These are phyloP conservation scores for Posidonia australis DNA, from an alignment of 106 monocot genomes.

Conservation along the genomic window DNA sequence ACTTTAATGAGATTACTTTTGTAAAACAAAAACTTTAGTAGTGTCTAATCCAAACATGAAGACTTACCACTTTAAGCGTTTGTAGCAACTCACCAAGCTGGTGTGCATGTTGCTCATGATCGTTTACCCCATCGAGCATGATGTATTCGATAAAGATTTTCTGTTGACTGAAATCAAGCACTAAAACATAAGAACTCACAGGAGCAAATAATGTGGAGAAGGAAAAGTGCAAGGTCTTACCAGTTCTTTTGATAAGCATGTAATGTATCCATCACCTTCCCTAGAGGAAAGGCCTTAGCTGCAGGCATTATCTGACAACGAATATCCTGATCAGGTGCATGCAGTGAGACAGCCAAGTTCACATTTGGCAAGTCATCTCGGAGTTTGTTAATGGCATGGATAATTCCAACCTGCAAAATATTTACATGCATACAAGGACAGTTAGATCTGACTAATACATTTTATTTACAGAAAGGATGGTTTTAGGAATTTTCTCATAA, in stretches of 20 bases:
- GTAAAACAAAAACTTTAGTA: too few relatives aligned
- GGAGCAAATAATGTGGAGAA: neutral
- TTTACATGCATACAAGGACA: neutral
- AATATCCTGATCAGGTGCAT: constrained; percentile 92
- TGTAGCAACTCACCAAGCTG: constrained; percentile 80
- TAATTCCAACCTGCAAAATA: constrained; percentile 76
- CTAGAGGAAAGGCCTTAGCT: constrained; percentile 80
- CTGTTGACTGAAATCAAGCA: constrained; percentile 46
- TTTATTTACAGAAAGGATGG: too few relatives aligned
- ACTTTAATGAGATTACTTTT: too few relatives aligned
- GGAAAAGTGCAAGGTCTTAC: constrained; percentile 17
- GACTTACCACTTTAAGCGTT: constrained; percentile 63
- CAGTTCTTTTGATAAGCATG: constrained; percentile 67
- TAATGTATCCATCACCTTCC: constrained; percentile 71
- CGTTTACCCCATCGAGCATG: constrained; percentile 93
- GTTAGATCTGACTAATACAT: neutral
- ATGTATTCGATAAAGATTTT: constrained; percentile 96
- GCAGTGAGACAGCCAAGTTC: constrained; percentile 90
- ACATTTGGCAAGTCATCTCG: constrained; percentile 66
- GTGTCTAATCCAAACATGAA: neutral
- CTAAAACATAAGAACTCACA: constrained; percentile 1
- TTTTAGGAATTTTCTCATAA: too few relatives aligned
- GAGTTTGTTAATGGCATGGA: constrained; percentile 79
- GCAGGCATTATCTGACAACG: constrained; percentile 98
- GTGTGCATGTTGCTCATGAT: constrained; percentile 85